phyloP scores from a whole-genome alignment of 495 filamentous ascomycete genomes.

The Letharia columbiana region DNA sequence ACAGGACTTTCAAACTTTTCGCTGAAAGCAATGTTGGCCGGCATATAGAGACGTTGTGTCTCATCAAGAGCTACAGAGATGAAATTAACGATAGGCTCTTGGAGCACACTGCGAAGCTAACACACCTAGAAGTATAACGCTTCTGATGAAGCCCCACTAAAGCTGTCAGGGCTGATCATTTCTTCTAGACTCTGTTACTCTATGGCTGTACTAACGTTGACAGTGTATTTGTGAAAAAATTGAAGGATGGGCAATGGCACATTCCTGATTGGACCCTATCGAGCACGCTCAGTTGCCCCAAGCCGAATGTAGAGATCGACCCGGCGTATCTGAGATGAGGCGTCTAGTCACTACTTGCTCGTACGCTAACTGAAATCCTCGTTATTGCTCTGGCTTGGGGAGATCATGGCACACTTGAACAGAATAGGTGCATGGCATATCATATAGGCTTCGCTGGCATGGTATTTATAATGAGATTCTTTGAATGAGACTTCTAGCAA shows the following conservation, averaged over 20 bases:
- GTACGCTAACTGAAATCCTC: background rate
- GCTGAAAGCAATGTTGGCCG: slow-evolving; percentile 23
- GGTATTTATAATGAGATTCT: background rate
- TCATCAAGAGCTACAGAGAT: slow-evolving; percentile 11
- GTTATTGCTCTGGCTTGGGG: background rate
- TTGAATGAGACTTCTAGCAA: too few species aligned
- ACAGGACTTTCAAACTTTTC: slow-evolving; percentile 32
- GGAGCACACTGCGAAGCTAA: slow-evolving; percentile 19
- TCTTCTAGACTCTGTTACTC: slow-evolving; percentile 31
- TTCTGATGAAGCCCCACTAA: background rate
- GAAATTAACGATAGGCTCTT: slow-evolving; percentile 20
- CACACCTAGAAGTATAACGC: slow-evolving; percentile 12
- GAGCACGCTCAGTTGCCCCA: slow-evolving; percentile 16
- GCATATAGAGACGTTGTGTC: slow-evolving; percentile 14
- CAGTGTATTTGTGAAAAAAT: slow-evolving; percentile 25
- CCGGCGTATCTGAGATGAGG: slow-evolving; percentile 18
- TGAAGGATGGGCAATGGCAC: slow-evolving; percentile 30
- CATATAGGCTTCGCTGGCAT: background rate
- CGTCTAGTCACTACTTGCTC: background rate
- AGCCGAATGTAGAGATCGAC: slow-evolving; percentile 30
- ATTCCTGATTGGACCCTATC: slow-evolving; percentile 31
- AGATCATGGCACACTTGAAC: too few species aligned
- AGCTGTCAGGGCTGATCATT: background rate
- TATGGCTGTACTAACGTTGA: slow-evolving; percentile 30
- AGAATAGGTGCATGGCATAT: too few species aligned